Percentiles rank a stretch among this genome's conserved stretches.
Evolutionary conservation across 805 yeast species (phyloP).

Genomic region (Metschnikowia baotianmanensis): DNA sequence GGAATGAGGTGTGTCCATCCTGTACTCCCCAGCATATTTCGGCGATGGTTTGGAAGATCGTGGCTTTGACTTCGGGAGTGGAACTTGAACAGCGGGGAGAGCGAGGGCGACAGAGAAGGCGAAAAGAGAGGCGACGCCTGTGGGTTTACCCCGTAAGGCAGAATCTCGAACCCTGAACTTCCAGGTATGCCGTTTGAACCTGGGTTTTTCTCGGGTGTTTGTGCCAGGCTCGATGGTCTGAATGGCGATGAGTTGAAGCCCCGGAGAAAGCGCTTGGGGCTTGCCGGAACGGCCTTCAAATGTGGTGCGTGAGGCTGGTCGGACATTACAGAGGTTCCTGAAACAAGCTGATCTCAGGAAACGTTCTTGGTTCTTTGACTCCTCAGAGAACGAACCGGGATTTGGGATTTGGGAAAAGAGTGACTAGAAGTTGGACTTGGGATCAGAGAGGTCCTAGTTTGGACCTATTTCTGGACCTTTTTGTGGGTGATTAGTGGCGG

Average conservation of each 20-base stretch:
- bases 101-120: constrained; percentile 7
- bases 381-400: not conserved
- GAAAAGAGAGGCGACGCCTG: no score
- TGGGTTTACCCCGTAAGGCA: no score
- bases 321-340: not conserved
- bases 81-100: constrained; percentile 4
- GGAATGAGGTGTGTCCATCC: constrained; percentile 36
- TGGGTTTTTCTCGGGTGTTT: no score
- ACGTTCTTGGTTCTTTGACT: no score
- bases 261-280: constrained; percentile 20
- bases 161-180: no score
- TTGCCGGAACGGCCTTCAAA: constrained; percentile 5
- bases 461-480: no score
- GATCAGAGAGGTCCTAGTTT: no score
- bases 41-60: constrained; percentile 9
- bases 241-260: constrained; percentile 19
- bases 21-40: constrained; percentile 11
- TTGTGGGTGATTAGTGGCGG: no score
- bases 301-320: constrained; percentile 1
- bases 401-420: not conserved
- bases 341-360: no score
- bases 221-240: constrained; percentile 7
- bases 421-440: constrained; percentile 3
- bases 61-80: constrained; percentile 19
- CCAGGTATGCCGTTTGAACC: not conserved